phyloP scores from a whole-genome alignment of 2,329 filamentous ascomycete species.

The Boeremia lycopersici region DNA sequence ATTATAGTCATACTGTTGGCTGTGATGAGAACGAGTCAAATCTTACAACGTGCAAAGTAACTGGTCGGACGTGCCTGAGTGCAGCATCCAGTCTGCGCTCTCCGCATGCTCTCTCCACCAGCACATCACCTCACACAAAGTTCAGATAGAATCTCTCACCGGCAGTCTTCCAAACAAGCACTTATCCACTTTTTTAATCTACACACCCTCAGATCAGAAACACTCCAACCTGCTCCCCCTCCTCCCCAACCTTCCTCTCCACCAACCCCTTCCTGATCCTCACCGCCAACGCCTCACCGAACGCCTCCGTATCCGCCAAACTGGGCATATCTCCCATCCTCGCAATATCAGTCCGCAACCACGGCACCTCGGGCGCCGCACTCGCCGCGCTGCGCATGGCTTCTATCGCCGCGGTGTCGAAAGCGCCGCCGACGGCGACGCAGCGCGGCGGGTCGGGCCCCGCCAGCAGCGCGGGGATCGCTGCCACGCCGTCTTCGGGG shows the following conservation, averaged over 20 bases:
- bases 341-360: constrained; percentile 12
- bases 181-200: no score
- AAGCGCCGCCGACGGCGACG: constrained; percentile 14
- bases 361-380: constrained; percentile 7
- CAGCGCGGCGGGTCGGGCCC: constrained; percentile 2
- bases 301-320: constrained; percentile 9
- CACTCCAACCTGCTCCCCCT: not conserved
- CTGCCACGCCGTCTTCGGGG: constrained; percentile 7
- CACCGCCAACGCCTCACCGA: constrained; percentile 8
- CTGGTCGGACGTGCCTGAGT: no score
- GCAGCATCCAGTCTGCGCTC: no score
- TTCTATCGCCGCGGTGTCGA: constrained; percentile 6
- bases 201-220: no score
- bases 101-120: no score
- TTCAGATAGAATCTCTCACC: no score
- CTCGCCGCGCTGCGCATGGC: constrained; percentile 8
- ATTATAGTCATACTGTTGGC: no score
- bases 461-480: constrained; percentile 18
- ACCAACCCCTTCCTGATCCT: constrained; percentile 15
- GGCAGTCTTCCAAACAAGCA: no score
- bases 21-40: no score
- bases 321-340: constrained; percentile 3
- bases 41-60: no score
- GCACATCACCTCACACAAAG: no score
- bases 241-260: constrained; percentile 9